Base-by-base conservation (phyloP, 257 asterid genomes). In the Scutellaria galericulata region DNA sequence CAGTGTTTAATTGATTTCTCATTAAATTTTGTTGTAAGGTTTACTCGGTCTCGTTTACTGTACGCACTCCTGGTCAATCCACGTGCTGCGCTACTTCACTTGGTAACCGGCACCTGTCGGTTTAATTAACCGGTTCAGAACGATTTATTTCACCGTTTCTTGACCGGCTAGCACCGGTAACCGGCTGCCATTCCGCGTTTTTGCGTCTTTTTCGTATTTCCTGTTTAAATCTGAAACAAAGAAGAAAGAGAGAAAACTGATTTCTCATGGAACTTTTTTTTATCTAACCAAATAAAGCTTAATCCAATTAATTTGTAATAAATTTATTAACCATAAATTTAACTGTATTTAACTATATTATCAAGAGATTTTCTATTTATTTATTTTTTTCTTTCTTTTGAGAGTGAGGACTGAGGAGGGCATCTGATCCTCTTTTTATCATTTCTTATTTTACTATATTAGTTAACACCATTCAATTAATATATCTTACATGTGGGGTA, bases 81-180 rank as follows among this genome's bases (percentile, higher is more conserved):
- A 57, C 66, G 42, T 64, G 72, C 57, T 64, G 72, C 57, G 11
- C 57, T 56, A 51, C 13, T 24, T 20, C 13, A 12, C 11, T 6
- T 27, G 1, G 0, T 2, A 15, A 74, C 73, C 7, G 73, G 0
- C 78, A 65, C 7, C 13, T 74, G 78, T 1, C 73, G 6, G 68
- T 65, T 2, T 1, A 0, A 7, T 54, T 52, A 27, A 59, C 72
- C 42, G 66, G 51, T 54, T 37, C 7, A 31, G 55, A 11, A 3
- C 3, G 2, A 2, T 47, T 37, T 5, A 1, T 50, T 22, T 64
- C 6, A 22, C 7, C 48, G 10, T n/a, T 40, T 41, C 22, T 41
- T 42, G 72, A 74, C 78, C 67, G 78, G 45, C 45, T 42, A 74
- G 0, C 45, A 42, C 18, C 73, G 73, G 73, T 74, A 13, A 45